Base-by-base conservation (phyloP, 2,329 filamentous ascomycete genomes). In the Colletotrichum theobromicola region DNA sequence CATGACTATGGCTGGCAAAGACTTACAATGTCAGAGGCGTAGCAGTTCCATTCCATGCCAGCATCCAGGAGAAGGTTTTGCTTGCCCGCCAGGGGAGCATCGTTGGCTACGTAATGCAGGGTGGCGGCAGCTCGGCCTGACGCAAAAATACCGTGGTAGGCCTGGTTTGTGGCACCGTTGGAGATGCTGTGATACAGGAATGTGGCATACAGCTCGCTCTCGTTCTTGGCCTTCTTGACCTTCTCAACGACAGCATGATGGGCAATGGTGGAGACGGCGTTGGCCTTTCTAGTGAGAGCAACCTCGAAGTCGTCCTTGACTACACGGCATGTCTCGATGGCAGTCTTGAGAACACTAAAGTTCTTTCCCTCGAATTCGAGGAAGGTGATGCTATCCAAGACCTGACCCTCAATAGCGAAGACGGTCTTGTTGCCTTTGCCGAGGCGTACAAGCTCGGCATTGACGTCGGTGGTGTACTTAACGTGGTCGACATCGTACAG, bases 141-240 rank as follows among this genome's bases (percentile, higher is more conserved):
- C 1, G 95, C 96, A 21, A 97, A 92, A 79, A 98, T 98, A 75
- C 93, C 93, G 77, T 94, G 91, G 84, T 98, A 98, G 1, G 96
- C 93, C 87, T 97, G 95, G 79, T 97, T 92, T 81, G 92, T 93
- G 67, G 94, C 93, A 28, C 94, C 94, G 75, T 93, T 89, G 66
- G 92, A 90, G 74, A 97, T 90, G 82, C 94, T 97, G 34, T 89
- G 88, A 81, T 94, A 92, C 13, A 97, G 83, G 82, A 98, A 98
- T 1, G 93, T 85, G 2, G 92, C 96, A 82, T 98, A 93, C 35
- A 98, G 91, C 82, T 98, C 94, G 37, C 91, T 89, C 87, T 98
- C 96, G 79, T 95, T 96, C 77, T 87, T 87, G 28, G 93, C 94
- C 30, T 87, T 85, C 77, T 88, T 89, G 37, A 93, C 94, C 37